These are phyloP conservation scores for Diaporthe sp. DNA, from an alignment of 2,329 filamentous ascomycete species.

Conservation along the genomic window DNA sequence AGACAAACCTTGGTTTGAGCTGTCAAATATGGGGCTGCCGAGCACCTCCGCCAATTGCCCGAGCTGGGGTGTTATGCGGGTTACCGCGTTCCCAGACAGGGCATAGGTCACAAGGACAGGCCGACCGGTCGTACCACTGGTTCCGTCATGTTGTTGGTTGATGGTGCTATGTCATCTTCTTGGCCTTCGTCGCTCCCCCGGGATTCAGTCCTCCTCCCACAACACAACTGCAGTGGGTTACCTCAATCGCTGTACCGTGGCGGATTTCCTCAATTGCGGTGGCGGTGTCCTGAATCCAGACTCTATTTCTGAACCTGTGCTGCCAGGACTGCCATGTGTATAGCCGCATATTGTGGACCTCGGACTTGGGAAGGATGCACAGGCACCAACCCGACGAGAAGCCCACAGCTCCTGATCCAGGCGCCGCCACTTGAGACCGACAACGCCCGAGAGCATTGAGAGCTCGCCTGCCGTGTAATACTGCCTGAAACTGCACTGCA, in stretches of 20 bases:
- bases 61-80: constrained; percentile 18
- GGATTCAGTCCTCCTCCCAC: neutral
- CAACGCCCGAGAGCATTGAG: neutral
- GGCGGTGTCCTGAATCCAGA: neutral
- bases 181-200: too few species aligned
- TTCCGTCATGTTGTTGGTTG: constrained; percentile 15
- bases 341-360: constrained; percentile 14
- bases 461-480: neutral
- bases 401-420: neutral
- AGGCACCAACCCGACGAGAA: neutral
- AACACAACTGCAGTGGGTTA: neutral
- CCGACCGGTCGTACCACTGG: constrained; percentile 7
- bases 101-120: neutral
- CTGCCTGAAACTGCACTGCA: neutral
- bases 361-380: neutral
- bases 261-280: neutral
- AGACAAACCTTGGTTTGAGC: constrained; percentile 20
- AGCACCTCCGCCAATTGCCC: constrained; percentile 11
- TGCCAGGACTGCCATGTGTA: neutral
- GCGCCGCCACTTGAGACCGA: neutral
- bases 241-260: neutral
- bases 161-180: neutral
- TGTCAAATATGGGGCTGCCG: constrained; percentile 16
- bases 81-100: constrained; percentile 15
- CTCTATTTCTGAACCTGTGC: neutral